These are phyloP conservation scores for Asterochloris sp. DNA, from an alignment of 139 green algal genomes.

Conservation along the genomic window DNA sequence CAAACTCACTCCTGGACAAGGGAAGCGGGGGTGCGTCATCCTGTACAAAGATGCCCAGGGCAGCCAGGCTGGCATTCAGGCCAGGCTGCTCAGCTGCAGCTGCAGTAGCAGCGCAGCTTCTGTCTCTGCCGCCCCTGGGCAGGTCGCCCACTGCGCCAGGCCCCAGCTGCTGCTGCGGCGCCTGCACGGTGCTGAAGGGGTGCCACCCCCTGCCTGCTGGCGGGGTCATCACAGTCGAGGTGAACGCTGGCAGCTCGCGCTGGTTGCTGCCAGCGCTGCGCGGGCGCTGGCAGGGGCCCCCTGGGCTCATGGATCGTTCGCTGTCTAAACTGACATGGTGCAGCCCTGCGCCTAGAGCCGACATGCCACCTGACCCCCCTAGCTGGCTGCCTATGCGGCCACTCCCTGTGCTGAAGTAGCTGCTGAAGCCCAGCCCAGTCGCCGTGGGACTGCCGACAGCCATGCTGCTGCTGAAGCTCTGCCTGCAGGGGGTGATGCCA, in stretches of 20 bases:
- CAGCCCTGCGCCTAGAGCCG: conserved; percentile 1
- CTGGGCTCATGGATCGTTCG: not conserved
- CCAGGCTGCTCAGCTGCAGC: too few species aligned
- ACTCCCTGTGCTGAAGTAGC: conserved; percentile 1
- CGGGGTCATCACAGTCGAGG: not conserved
- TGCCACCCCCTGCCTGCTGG: not conserved
- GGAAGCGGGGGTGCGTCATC: too few species aligned
- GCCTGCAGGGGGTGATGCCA: not conserved
- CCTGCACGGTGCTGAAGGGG: too few species aligned
- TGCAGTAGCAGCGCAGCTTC: too few species aligned
- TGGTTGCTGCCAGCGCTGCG: not conserved
- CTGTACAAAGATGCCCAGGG: too few species aligned
- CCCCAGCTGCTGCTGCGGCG: too few species aligned
- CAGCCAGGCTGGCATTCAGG: too few species aligned
- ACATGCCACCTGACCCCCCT: not conserved
- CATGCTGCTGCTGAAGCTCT: not conserved
- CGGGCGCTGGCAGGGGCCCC: not conserved
- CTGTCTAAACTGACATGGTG: conserved; percentile 1
- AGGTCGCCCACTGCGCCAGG: too few species aligned
- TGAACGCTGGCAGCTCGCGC: not conserved
- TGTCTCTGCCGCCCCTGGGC: too few species aligned
- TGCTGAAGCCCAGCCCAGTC: conserved; percentile 10
- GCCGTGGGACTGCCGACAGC: not conserved
- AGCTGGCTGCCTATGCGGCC: conserved; percentile 1
- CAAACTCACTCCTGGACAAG: too few species aligned